phyloP scores from a whole-genome alignment of 1,284 basidiomycete genomes.

The Puccinia polysora region DNA sequence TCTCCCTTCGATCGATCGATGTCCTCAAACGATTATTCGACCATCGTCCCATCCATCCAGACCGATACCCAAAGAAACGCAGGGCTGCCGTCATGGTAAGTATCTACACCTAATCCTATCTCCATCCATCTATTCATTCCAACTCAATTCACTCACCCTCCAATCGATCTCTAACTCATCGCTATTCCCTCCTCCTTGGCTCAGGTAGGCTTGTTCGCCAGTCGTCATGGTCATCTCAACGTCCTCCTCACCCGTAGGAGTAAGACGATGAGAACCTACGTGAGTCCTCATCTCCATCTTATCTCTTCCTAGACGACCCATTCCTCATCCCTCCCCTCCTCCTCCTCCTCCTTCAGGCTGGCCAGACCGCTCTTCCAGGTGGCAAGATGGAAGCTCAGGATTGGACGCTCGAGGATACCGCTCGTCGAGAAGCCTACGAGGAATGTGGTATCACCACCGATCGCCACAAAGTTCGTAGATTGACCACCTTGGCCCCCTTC shows the following conservation, averaged over 20 bases:
- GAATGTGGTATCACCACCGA: conserved; percentile 25
- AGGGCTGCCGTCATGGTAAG: conserved; percentile 29
- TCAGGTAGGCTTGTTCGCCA: conserved; percentile 29
- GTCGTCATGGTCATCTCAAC: conserved; percentile 29
- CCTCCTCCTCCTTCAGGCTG: too few relatives aligned
- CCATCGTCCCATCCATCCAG: conserved; percentile 6
- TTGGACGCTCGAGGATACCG: conserved; percentile 15
- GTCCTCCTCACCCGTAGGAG: conserved; percentile 21
- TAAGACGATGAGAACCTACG: conserved; percentile 29
- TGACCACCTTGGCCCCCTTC: conserved; percentile 17
- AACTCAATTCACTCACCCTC: background rate
- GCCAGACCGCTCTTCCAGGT: conserved; percentile 33
- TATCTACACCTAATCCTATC: background rate
- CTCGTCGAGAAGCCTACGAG: conserved; percentile 31
- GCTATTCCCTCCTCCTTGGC: background rate
- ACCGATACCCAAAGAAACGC: conserved; percentile 17
- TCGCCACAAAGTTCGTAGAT: conserved; percentile 23
- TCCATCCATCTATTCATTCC: background rate
- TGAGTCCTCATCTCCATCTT: conserved; percentile 5
- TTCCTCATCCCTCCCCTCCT: too few relatives aligned
- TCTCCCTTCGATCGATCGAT: background rate
- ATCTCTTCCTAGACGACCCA: background rate
- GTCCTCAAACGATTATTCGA: conserved; percentile 1
- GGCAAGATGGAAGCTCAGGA: conserved; percentile 28
- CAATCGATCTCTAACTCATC: too few relatives aligned